A percentile compares a stretch with the other conserved stretches of the same genome.
Evolutionary conservation across 2,329 filamentous ascomycete species (phyloP).

Genomic region (Blastomyces silverae): DNA sequence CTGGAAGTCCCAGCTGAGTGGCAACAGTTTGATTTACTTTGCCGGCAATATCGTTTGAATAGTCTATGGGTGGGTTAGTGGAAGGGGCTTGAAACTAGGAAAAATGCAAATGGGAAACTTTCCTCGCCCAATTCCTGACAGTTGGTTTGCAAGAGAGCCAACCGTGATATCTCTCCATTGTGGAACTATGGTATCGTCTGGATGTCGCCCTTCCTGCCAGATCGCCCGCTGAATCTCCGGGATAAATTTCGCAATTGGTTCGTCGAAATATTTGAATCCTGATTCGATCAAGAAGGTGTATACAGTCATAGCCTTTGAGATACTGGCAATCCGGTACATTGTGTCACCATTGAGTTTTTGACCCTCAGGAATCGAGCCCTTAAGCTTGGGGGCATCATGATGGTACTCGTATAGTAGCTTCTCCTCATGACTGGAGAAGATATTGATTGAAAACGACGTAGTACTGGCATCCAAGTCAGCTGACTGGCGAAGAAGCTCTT

Average conservation of each 20-base stretch:
- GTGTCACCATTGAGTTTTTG: conserved; percentile 29
- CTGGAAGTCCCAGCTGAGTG: conserved; percentile 6
- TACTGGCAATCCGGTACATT: conserved; percentile 40
- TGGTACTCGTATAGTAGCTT: conserved; percentile 18
- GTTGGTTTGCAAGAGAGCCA: conserved; percentile 17
- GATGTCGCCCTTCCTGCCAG: background rate
- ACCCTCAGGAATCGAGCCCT: conserved; percentile 21
- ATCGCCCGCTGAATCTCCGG: conserved; percentile 34
- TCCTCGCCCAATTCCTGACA: conserved; percentile 16
- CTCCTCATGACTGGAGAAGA: conserved; percentile 18
- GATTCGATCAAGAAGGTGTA: conserved; percentile 39
- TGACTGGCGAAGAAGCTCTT: background rate
- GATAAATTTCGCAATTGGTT: conserved; percentile 40
- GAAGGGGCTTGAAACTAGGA: background rate
- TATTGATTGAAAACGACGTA: conserved; percentile 22
- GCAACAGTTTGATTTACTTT: conserved; percentile 1
- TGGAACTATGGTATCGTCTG: conserved; percentile 5
- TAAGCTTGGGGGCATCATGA: conserved; percentile 15
- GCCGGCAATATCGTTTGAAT: background rate
- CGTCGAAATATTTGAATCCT: conserved; percentile 38
- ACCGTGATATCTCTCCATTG: conserved; percentile 19
- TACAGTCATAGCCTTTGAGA: conserved; percentile 44
- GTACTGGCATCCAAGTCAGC: background rate
- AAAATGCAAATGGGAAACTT: background rate
- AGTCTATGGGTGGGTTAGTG: background rate